Evolutionary conservation across 257 asterid genomes (phyloP).

Genomic region (Ligustrum vulgare): DNA sequence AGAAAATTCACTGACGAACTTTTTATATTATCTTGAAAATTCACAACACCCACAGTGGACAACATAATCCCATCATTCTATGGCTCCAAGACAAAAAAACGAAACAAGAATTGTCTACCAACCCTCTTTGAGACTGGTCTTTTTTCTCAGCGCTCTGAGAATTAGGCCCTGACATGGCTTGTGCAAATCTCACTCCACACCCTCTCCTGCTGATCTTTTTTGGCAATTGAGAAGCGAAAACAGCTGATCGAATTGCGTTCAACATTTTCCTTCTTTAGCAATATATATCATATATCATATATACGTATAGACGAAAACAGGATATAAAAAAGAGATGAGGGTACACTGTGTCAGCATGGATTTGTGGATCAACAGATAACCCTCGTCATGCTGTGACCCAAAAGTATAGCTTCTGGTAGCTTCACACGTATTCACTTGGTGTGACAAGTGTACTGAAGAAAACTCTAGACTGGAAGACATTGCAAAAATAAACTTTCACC

Average conservation of each 20-base stretch:
- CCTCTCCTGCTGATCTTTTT: slow-evolving; percentile 9
- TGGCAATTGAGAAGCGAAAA: slow-evolving; percentile 7
- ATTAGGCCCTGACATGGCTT: slow-evolving; percentile 14
- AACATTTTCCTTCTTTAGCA: slow-evolving; percentile 29
- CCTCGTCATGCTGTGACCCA: neutral
- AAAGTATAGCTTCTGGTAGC: neutral
- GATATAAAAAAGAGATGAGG: neutral
- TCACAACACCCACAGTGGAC: no score
- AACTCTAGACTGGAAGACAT: neutral
- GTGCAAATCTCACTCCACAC: slow-evolving; percentile 30
- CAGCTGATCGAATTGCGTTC: slow-evolving; percentile 26
- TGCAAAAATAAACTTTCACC: no score
- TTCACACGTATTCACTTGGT: slow-evolving; percentile 29
- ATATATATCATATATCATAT: no score
- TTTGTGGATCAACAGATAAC: neutral
- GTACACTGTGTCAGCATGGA: neutral
- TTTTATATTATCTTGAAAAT: no score
- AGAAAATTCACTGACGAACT: no score
- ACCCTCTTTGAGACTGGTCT: slow-evolving; percentile 21
- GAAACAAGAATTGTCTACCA: neutral
- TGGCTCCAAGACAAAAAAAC: neutral
- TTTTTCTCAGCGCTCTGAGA: slow-evolving; percentile 14
- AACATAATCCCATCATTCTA: no score
- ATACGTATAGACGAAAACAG: no score
- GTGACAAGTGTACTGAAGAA: neutral